Conservation (phyloP, 2,329 filamentous ascomycete genomes). For the Stachybotrys chartarum region DNA sequence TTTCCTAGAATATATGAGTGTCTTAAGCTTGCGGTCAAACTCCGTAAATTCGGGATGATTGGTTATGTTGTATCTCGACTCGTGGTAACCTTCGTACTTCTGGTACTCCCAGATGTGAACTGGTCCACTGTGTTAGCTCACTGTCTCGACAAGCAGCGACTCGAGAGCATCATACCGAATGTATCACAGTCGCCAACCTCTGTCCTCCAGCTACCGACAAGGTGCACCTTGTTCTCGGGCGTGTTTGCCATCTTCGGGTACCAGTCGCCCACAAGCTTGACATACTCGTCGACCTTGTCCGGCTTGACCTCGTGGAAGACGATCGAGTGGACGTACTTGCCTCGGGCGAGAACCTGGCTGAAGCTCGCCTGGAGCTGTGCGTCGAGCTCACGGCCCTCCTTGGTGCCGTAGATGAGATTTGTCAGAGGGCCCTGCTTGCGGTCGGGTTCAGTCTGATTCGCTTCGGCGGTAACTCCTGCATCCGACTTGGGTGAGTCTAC, state of each 20-base stretch:
- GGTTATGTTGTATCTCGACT: conserved; percentile 79
- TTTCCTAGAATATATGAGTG: conserved; percentile 76
- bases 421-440: conserved; percentile 70
- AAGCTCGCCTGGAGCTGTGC: conserved; percentile 95
- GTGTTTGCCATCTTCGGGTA: conserved; percentile 83
- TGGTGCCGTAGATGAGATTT: conserved; percentile 92
- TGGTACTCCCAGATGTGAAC: conserved; percentile 99
- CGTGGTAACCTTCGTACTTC: conserved; percentile 91
- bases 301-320: conserved; percentile 94
- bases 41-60: conserved; percentile 74
- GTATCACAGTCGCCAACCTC: conserved; percentile 97
- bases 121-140: conserved; percentile 28
- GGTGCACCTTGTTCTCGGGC: conserved; percentile 86
- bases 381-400: conserved; percentile 89
- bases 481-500: conserved; percentile 26
- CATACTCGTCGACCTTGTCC: conserved; percentile 92
- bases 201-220: conserved; percentile 96
- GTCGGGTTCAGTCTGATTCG: conserved; percentile 45
- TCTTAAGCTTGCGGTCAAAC: conserved; percentile 79
- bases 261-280: conserved; percentile 80
- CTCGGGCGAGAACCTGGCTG: conserved; percentile 86
- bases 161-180: conserved; percentile 58
- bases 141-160: neutral
- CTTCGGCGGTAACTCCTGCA: conserved; percentile 43
- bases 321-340: conserved; percentile 98